These are phyloP conservation scores for Epicoccum nigrum DNA, from an alignment of 2,329 filamentous ascomycete species.

Conservation along the genomic window DNA sequence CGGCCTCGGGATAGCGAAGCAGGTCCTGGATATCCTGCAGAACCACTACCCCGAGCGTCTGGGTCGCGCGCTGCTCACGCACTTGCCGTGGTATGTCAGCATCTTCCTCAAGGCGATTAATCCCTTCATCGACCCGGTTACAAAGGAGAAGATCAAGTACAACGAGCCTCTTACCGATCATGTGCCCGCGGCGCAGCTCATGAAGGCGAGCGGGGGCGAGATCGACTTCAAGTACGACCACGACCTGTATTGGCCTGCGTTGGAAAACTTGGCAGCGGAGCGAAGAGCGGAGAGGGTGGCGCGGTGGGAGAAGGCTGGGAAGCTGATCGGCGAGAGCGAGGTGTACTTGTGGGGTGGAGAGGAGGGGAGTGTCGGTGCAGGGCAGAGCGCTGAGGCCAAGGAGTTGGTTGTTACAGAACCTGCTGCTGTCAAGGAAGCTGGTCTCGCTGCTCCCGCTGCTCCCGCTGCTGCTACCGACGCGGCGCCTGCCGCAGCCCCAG, in stretches of 20 bases:
- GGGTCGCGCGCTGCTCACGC: conserved; percentile 86
- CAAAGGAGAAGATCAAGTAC: conserved; percentile 94
- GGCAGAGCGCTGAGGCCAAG: neutral
- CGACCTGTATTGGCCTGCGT: conserved; percentile 82
- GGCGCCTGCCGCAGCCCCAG: neutral
- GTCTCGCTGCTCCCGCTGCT: neutral
- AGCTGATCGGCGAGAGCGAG: conserved; percentile 84
- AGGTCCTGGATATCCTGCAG: conserved; percentile 90
- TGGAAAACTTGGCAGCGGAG: conserved; percentile 73
- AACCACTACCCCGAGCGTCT: conserved; percentile 94
- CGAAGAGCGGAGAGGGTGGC: conserved; percentile 66
- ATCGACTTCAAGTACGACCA: conserved; percentile 94
- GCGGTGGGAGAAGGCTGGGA: conserved; percentile 81
- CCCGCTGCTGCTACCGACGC: neutral
- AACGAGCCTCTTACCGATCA: conserved; percentile 88
- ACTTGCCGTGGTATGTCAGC: conserved; percentile 88
- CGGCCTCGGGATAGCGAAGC: conserved; percentile 74
- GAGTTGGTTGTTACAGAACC: too few species aligned
- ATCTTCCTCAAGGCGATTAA: conserved; percentile 97
- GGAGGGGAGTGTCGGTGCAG: conserved; percentile 32
- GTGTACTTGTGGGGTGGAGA: conserved; percentile 79
- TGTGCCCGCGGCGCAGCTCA: conserved; percentile 81
- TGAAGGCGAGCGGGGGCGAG: conserved; percentile 77
- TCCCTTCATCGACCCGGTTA: conserved; percentile 94
- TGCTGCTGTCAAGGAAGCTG: neutral